These are phyloP conservation scores for Psilocybe azurescens DNA, from an alignment of 768 basidiomycete genomes.

Conservation along the genomic window DNA sequence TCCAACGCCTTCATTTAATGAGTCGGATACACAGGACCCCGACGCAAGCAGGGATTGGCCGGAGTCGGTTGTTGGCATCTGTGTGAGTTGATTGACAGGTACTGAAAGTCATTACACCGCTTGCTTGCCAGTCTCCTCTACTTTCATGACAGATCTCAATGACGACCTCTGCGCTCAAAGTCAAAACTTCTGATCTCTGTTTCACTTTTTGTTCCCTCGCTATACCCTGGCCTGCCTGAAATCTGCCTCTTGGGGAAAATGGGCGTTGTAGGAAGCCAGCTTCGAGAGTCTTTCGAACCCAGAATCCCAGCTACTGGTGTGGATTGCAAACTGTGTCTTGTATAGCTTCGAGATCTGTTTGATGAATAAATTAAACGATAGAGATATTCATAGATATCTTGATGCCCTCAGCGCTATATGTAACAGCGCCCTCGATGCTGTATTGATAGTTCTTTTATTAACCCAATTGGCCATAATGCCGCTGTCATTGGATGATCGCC, in stretches of 20 bases:
- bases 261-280: background rate
- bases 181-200: conserved; percentile 15
- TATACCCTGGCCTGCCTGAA: background rate
- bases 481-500: conserved; percentile 14
- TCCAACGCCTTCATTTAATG: conserved; percentile 9
- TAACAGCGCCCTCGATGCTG: conserved; percentile 21
- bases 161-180: conserved; percentile 24
- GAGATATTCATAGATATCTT: conserved; percentile 4
- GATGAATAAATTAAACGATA: background rate
- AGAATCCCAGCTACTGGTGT: background rate
- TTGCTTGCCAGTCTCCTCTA: conserved; percentile 18
- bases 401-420: conserved; percentile 19
- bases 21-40: background rate
- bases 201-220: background rate
- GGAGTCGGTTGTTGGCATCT: conserved; percentile 9
- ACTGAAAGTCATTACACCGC: conserved; percentile 10
- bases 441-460: conserved; percentile 26
- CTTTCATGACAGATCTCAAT: conserved; percentile 21
- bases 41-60: conserved; percentile 1
- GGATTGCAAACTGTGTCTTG: background rate
- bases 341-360: background rate
- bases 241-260: background rate
- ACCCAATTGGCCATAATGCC: conserved; percentile 12
- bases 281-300: background rate
- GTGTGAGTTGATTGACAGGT: conserved; percentile 16